Evolutionary conservation across 2,329 filamentous ascomycete species (phyloP).

Genomic region (Microcyclospora tardicrescens): DNA sequence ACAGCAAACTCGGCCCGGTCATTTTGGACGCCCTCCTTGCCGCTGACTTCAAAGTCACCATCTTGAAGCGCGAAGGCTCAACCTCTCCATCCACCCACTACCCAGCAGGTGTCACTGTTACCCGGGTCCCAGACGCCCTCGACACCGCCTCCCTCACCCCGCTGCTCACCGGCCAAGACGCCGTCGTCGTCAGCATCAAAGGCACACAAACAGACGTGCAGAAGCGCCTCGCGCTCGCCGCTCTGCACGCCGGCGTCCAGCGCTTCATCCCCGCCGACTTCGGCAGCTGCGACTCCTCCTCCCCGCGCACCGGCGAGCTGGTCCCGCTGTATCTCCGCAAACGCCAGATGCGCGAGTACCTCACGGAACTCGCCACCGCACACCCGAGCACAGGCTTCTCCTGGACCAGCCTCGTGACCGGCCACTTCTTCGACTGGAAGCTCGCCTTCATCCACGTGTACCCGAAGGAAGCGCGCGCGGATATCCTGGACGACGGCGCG

Average conservation of each 20-base stretch:
- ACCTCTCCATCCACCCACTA: slow-evolving; percentile 23
- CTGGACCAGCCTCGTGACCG: slow-evolving; percentile 48
- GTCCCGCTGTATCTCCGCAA: slow-evolving; percentile 45
- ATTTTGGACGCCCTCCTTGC: slow-evolving; percentile 29
- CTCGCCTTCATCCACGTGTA: slow-evolving; percentile 44
- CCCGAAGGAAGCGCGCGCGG: slow-evolving; percentile 35
- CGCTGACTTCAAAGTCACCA: slow-evolving; percentile 40
- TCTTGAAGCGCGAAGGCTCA: slow-evolving; percentile 40
- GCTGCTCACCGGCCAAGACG: slow-evolving; percentile 45
- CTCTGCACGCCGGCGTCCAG: slow-evolving; percentile 46
- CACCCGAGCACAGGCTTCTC: slow-evolving; percentile 28
- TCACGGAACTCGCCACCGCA: slow-evolving; percentile 30
- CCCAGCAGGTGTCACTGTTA: slow-evolving; percentile 29
- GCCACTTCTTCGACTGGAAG: slow-evolving; percentile 50
- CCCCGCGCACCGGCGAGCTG: slow-evolving; percentile 22
- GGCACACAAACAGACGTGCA: slow-evolving; percentile 32
- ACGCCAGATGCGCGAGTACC: slow-evolving; percentile 36
- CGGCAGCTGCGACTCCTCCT: slow-evolving; percentile 29
- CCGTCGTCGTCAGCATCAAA: slow-evolving; percentile 38
- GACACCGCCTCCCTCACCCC: slow-evolving; percentile 35
- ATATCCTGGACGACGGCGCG: slow-evolving; percentile 45
- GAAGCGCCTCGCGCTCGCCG: slow-evolving; percentile 43
- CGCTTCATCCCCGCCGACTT: slow-evolving; percentile 52
- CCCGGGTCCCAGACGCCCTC: slow-evolving; percentile 35
- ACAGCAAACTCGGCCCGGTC: slow-evolving; percentile 32